Conservation (phyloP, 1,139 yeast genomes). For the Suhomyces wounanorum region DNA sequence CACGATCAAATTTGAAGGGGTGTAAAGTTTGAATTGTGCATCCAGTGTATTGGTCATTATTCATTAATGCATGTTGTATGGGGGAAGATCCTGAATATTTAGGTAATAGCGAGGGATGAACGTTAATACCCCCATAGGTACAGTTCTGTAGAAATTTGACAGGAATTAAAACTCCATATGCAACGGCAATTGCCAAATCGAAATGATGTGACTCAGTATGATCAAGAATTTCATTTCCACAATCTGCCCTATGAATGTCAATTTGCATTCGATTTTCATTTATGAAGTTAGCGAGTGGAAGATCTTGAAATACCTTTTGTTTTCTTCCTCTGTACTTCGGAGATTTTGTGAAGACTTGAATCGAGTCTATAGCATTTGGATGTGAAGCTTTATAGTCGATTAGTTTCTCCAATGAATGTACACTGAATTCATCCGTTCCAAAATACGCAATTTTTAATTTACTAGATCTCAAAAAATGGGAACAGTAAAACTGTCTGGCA, state of each 20-base stretch:
- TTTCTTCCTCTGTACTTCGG: conserved; percentile 77
- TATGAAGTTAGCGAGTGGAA: conserved; percentile 51
- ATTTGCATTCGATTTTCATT: conserved; percentile 16
- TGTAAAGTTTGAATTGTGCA: conserved; percentile 89
- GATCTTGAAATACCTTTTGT: conserved; percentile 46
- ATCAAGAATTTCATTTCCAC: conserved; percentile 50
- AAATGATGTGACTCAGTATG: conserved; percentile 30
- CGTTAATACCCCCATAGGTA: conserved; percentile 74
- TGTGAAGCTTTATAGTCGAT: conserved; percentile 30
- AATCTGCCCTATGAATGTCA: conserved; percentile 62
- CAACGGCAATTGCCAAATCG: conserved; percentile 81
- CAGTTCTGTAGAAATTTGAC: conserved; percentile 48
- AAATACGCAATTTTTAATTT: conserved; percentile 57
- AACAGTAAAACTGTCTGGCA: neutral
- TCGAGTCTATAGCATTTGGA: conserved; percentile 35
- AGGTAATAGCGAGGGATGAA: conserved; percentile 92
- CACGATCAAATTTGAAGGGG: conserved; percentile 83
- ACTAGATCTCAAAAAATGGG: neutral
- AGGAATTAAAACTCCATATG: conserved; percentile 85
- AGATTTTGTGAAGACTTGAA: conserved; percentile 67
- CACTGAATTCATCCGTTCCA: conserved; percentile 80
- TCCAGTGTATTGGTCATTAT: conserved; percentile 67
- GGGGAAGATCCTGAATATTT: conserved; percentile 89
- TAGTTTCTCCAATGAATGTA: conserved; percentile 54
- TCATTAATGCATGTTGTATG: conserved; percentile 73